Base-by-base conservation (phyloP, 495 filamentous ascomycete genomes). In the Achaetomiella virescens region DNA sequence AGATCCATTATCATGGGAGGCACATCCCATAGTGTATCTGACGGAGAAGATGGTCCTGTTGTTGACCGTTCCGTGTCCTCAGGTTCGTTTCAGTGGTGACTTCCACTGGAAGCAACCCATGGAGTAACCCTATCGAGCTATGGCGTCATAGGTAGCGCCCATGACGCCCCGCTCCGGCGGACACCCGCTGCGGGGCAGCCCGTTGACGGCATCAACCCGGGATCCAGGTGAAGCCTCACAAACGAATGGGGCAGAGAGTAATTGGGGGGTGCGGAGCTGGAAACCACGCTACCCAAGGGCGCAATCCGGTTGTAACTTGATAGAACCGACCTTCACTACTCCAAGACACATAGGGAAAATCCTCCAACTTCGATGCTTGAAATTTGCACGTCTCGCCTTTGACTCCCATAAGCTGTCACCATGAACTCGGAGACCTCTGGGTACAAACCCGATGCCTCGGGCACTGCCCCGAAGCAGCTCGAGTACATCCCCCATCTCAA, bases 401-500 rank as follows among this genome's bases (percentile, higher is more conserved):
- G 14, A 24, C 21, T 22, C 8, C 3, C 18, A 48, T 21, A 48
- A 20, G 27, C 33, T 2, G 11, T 25, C 54, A 70, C 58, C 44
- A 75, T 75, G 71, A 65, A 68, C 57, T 72, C 74, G 15, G 61
- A 62, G 41, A 67, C 62, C 3, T 44, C 67, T 27, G 36, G 53
- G 17, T 69, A 61, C 57, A 53, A 65, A 35, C 65, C 72, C 25
- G 50, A 64, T 22, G 50, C 57, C 7, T 58, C 59, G 42, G 67
- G 60, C 15, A 51, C 49, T 7, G 46, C 59, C 17, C 65, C 72
- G 31, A 74, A 75, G 58, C 70, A 74, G 60, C 33, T 64, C 18
- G 37, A 55, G 10, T 59, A 59, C 52, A 66, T 78, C 33, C 71
- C 71, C 67, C 40, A 60, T 65, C 31, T 87, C 48, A 84, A 85